These are phyloP conservation scores for Strigomonas culicis DNA, from an alignment of 208 protist species.

Conservation along the genomic window DNA sequence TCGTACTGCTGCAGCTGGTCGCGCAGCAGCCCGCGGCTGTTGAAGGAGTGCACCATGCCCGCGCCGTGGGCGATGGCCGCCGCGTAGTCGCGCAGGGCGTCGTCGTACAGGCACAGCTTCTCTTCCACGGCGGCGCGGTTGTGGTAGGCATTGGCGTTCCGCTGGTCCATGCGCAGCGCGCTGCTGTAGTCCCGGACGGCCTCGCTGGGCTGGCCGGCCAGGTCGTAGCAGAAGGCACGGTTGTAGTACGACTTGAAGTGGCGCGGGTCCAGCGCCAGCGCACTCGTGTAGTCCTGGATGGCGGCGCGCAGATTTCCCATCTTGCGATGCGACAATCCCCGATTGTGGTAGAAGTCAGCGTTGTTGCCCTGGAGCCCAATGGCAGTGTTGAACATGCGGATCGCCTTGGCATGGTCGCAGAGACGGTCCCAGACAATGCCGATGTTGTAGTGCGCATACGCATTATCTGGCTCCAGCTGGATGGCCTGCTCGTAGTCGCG, in stretches of 20 bases:
- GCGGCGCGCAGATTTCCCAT: conserved; percentile 52
- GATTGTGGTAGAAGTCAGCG: conserved; percentile 81
- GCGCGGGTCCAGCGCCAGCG: conserved; percentile 54
- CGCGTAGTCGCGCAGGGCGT: conserved; percentile 80
- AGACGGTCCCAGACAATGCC: conserved; percentile 82
- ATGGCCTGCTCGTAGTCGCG: conserved; percentile 74
- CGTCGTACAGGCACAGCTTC: conserved; percentile 50
- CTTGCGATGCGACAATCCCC: conserved; percentile 74
- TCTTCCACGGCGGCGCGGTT: conserved; percentile 79
- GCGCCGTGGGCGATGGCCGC: conserved; percentile 49
- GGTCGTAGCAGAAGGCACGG: conserved; percentile 86
- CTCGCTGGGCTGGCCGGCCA: conserved; percentile 48
- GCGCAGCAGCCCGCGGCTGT: conserved; percentile 73
- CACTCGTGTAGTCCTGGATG: conserved; percentile 76
- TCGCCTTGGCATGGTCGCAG: conserved; percentile 43
- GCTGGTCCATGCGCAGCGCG: conserved; percentile 65
- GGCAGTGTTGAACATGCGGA: conserved; percentile 60
- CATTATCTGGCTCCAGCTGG: conserved; percentile 62
- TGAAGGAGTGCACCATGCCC: conserved; percentile 59
- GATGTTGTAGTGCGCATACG: conserved; percentile 89
- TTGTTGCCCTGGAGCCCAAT: conserved; percentile 61
- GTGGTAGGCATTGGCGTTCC: conserved; percentile 79
- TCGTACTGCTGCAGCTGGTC: conserved; percentile 55
- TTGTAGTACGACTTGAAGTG: conserved; percentile 95
- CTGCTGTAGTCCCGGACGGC: conserved; percentile 72